Evolutionary conservation across 768 basidiomycete species (phyloP), one percentile per base, ranked within the genome.

Genomic region (Xerocomus brunneocitrinus): DNA sequence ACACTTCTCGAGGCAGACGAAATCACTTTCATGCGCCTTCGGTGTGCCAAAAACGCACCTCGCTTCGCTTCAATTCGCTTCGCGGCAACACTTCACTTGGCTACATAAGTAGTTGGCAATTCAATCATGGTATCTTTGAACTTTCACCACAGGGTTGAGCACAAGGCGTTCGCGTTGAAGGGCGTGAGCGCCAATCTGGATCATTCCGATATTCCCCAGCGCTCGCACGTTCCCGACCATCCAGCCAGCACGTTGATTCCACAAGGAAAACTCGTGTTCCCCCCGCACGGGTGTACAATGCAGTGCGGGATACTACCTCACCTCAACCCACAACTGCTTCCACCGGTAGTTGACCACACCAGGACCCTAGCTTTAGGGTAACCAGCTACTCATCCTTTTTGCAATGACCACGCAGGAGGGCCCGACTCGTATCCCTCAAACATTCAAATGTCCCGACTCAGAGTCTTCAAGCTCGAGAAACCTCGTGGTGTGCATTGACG

Each of bases 401-500:
- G 9, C 41, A 41, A 59, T 60, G 60, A 6, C 44, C 13, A 44
- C 42, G 13, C 60, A 38, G 13, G 56, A 50, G 3, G 32, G 28
- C 3, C 45, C 31, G 24, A 50, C 39, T 47, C 57, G 38, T 1
- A 41, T 13, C n/a, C 32, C 49, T 39, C 53, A 42, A 36, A 34
- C 25, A 0, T 58, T 38, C 49, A 42, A 36, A 30, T 63, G 61
- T 47, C 16, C 32, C 0, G 30, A 54, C 12, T 24, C 9, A 3
- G 41, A n/a, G 31, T n/a, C 54, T 5, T 9, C 43, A 8, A 46
- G 13, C 31, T 57, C 49, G 1, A 52, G 64, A 28, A 65, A 59
- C 28, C 62, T 65, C 34, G 57, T 65, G 0, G 65, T 76, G 39
- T 73, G 72, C 57, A 68, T 75, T 19, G 74, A 75, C 32, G 75